Evolutionary conservation across 2,329 filamentous ascomycete genomes (phyloP).

Genomic region (Sarocladium oryzae): DNA sequence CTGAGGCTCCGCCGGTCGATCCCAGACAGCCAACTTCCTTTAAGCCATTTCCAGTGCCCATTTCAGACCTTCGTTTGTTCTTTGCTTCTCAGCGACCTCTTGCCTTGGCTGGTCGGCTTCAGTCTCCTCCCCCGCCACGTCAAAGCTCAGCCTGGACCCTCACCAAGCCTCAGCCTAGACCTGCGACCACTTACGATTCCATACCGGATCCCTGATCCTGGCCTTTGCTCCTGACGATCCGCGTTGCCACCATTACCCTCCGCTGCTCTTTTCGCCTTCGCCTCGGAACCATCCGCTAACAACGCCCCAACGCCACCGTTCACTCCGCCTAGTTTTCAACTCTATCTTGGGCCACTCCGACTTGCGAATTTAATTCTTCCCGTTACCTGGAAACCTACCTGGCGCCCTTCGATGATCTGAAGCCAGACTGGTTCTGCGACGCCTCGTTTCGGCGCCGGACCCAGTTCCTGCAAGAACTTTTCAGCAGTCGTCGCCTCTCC

Average conservation of each 20-base stretch:
- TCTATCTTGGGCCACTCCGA: constrained; percentile 5
- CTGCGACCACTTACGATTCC: not conserved
- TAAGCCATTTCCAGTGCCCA: not conserved
- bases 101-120: not conserved
- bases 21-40: not conserved
- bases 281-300: constrained; percentile 2
- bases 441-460: not conserved
- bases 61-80: not conserved
- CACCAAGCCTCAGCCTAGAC: not conserved
- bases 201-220: constrained; percentile 6
- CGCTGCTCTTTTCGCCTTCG: constrained; percentile 5
- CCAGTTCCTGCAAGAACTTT: not conserved
- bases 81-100: not conserved
- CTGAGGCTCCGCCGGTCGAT: constrained; percentile 3
- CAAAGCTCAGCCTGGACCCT: constrained; percentile 7
- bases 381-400: not conserved
- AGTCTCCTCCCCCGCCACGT: constrained; percentile 7
- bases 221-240: constrained; percentile 5
- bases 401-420: constrained; percentile 4
- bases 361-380: not conserved
- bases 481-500: not conserved
- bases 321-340: not conserved
- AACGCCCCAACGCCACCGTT: constrained; percentile 6
- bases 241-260: not conserved
- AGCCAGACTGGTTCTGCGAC: constrained; percentile 4